Conservation (phyloP, 1,139 yeast genomes). For the Kodamaea sp. region DNA sequence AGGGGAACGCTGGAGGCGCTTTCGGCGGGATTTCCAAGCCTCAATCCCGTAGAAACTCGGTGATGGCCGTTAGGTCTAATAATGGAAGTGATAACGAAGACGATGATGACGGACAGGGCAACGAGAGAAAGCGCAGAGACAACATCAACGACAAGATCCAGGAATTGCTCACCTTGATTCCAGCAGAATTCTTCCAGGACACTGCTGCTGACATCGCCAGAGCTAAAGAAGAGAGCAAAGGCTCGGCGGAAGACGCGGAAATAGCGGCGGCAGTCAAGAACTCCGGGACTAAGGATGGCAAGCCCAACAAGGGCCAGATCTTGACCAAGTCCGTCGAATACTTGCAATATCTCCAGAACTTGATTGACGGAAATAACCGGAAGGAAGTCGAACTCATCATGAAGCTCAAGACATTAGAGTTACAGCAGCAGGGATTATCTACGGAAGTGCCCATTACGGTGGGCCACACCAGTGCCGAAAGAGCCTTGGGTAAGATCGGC, state of each 20-base stretch:
- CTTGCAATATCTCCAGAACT: slow-evolving; percentile 68
- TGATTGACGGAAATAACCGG: slow-evolving; percentile 75
- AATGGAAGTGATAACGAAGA: slow-evolving; percentile 34
- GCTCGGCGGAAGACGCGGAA: slow-evolving; percentile 21
- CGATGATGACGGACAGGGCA: slow-evolving; percentile 42
- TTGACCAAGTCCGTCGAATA: slow-evolving; percentile 84
- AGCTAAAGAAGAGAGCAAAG: slow-evolving; percentile 9
- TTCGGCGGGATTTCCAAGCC: slow-evolving; percentile 45
- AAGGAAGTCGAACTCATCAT: slow-evolving; percentile 74
- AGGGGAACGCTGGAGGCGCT: slow-evolving; percentile 20
- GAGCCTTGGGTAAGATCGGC: slow-evolving; percentile 73
- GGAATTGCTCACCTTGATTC: slow-evolving; percentile 71
- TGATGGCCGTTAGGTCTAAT: slow-evolving; percentile 30
- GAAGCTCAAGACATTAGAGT: slow-evolving; percentile 56
- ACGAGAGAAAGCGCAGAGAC: slow-evolving; percentile 74
- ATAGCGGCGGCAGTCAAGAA: slow-evolving; percentile 42
- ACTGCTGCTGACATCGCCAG: slow-evolving; percentile 11
- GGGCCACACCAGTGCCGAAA: slow-evolving; percentile 77
- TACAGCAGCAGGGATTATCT: slow-evolving; percentile 28
- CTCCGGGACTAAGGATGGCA: slow-evolving; percentile 80
- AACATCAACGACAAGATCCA: slow-evolving; percentile 88
- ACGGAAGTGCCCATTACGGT: slow-evolving; percentile 43
- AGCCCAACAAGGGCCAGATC: slow-evolving; percentile 92
- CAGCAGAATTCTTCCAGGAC: slow-evolving; percentile 55
- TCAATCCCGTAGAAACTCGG: slow-evolving; percentile 40